These are phyloP conservation scores for Chlorella vulgaris DNA, from an alignment of 139 green algal species.

Conservation along the genomic window DNA sequence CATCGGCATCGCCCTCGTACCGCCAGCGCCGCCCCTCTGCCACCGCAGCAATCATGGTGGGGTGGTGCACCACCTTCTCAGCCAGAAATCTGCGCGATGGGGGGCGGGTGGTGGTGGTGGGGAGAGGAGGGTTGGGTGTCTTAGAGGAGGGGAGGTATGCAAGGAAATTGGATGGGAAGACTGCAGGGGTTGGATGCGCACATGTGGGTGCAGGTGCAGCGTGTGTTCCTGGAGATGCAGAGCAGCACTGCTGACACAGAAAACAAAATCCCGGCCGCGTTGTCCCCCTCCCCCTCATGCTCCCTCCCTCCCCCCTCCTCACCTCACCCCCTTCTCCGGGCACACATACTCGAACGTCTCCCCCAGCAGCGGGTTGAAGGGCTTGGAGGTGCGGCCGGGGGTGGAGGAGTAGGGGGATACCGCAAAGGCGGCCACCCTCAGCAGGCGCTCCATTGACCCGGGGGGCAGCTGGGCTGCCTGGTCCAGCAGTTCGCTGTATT, in stretches of 20 bases:
- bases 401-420: constrained; percentile 67
- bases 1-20: constrained; percentile 78
- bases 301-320: too few species aligned
- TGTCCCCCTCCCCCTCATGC: too few species aligned
- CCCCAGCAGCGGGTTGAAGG: constrained; percentile 82
- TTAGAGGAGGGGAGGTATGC: too few species aligned
- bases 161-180: too few species aligned
- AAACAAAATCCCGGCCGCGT: too few species aligned
- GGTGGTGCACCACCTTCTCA: constrained; percentile 86
- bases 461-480: constrained; percentile 45
- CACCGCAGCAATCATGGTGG: constrained; percentile 75
- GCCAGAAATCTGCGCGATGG: constrained; percentile 46
- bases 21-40: constrained; percentile 71
- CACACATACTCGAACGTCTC: constrained; percentile 78
- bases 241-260: too few species aligned
- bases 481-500: constrained; percentile 86
- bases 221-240: too few species aligned
- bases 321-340: constrained; percentile 65
- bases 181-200: too few species aligned
- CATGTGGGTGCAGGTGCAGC: too few species aligned
- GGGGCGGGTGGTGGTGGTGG: neutral
- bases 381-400: constrained; percentile 62
- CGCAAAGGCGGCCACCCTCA: constrained; percentile 82
- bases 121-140: too few species aligned
- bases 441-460: constrained; percentile 60